Conservation (phyloP, 192 early-diverging fungal species). For the Coemansia erecta region DNA sequence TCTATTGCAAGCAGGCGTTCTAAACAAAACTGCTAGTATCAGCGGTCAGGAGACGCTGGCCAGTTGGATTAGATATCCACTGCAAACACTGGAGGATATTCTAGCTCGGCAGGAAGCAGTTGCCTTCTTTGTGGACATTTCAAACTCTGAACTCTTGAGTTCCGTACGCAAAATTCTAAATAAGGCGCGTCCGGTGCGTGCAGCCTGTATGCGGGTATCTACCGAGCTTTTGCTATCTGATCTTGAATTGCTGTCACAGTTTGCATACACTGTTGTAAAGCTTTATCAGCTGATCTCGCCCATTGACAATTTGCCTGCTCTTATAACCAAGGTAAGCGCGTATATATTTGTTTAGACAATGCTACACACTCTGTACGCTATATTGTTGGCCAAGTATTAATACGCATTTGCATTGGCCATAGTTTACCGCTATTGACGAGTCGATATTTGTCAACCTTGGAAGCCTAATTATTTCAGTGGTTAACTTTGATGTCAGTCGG, state of each 20-base stretch:
- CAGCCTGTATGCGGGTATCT: conserved; percentile 26
- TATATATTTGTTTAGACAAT: background rate
- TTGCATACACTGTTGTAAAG: conserved; percentile 31
- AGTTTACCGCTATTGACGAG: conserved; percentile 26
- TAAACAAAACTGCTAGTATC: conserved; percentile 35
- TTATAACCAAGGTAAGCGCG: conserved; percentile 27
- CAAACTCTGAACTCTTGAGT: background rate
- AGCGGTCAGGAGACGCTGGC: conserved; percentile 32
- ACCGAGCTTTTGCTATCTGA: conserved; percentile 33
- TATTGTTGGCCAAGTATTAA: too few relatives aligned
- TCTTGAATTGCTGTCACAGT: conserved; percentile 33
- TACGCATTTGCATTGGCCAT: background rate
- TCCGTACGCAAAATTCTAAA: conserved; percentile 16
- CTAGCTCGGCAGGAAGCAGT: conserved; percentile 31
- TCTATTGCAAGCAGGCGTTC: conserved; percentile 13
- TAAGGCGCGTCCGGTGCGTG: conserved; percentile 19
- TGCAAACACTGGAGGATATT: conserved; percentile 27
- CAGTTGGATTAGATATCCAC: conserved; percentile 30
- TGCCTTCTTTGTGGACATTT: conserved; percentile 1
- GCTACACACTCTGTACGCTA: background rate
- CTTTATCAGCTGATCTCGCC: conserved; percentile 17
- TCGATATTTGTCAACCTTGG: conserved; percentile 20
- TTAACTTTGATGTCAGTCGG: conserved; percentile 38
- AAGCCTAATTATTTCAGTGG: conserved; percentile 25
- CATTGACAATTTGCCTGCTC: conserved; percentile 9